Evolutionary conservation across 345 rosid genomes (phyloP).

Genomic region (Limnanthes douglasii): DNA sequence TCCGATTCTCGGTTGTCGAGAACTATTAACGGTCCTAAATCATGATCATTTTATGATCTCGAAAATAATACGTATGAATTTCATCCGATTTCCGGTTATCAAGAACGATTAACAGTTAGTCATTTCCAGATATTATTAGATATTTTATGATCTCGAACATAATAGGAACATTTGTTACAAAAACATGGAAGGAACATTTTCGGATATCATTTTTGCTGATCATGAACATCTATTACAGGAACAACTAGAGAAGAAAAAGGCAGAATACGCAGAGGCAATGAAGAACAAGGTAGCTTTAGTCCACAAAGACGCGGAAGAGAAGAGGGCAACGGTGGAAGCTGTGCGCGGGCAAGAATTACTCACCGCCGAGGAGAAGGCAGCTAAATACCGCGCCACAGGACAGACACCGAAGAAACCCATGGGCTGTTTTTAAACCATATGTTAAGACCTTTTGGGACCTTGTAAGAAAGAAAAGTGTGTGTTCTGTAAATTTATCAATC

Average conservation of each 20-base stretch:
- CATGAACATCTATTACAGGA: too few species aligned
- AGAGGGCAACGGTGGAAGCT: conserved; percentile 74
- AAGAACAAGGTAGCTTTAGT: conserved; percentile 59
- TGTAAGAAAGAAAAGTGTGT: conserved; percentile 5
- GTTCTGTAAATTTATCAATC: conserved; percentile 1
- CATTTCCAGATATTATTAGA: too few species aligned
- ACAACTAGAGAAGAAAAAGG: conserved; percentile 69
- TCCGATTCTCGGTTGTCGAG: too few species aligned
- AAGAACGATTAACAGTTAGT: too few species aligned
- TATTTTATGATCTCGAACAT: too few species aligned
- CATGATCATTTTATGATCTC: too few species aligned
- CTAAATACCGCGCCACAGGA: conserved; percentile 74
- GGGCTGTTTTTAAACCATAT: conserved; percentile 48
- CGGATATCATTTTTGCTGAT: background rate
- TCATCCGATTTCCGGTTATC: too few species aligned
- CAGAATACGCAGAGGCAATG: conserved; percentile 68
- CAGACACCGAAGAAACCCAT: conserved; percentile 52
- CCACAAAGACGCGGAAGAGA: conserved; percentile 79
- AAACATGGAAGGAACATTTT: background rate
- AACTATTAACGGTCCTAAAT: too few species aligned
- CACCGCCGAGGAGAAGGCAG: conserved; percentile 79
- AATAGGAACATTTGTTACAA: too few species aligned
- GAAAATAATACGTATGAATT: too few species aligned
- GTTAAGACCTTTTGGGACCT: background rate
- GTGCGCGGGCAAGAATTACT: conserved; percentile 62